phyloP scores from a whole-genome alignment of 164 flowering plant species.

The Tetracentron sinense region DNA sequence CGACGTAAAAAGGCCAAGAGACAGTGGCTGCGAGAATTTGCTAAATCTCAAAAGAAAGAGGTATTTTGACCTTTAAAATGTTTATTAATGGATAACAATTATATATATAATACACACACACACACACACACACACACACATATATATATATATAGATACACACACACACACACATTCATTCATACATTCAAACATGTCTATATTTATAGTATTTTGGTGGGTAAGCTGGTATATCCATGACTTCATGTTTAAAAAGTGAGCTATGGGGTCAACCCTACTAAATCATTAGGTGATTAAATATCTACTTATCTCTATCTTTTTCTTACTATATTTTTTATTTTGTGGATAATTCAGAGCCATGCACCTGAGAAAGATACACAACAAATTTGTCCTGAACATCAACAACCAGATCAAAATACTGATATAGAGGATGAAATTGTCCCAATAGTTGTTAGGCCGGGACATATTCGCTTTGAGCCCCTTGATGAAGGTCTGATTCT shows the following conservation, averaged over 20 bases:
- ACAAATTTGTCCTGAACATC: slow-evolving; percentile 17
- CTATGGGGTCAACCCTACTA: neutral
- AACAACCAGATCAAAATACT: slow-evolving; percentile 27
- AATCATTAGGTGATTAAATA: neutral
- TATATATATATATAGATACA: too few relatives aligned
- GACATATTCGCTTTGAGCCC: slow-evolving; percentile 87
- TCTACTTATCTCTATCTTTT: neutral
- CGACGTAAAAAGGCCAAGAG: slow-evolving; percentile 82
- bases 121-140: too few relatives aligned
- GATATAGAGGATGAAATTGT: slow-evolving; percentile 52
- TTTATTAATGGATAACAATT: neutral
- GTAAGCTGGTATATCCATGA: neutral
- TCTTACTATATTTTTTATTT: neutral
- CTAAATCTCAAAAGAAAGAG: slow-evolving; percentile 39
- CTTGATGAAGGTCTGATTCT: slow-evolving; percentile 41
- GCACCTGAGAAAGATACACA: slow-evolving; percentile 12
- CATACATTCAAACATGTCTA: neutral
- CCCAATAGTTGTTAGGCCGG: slow-evolving; percentile 79
- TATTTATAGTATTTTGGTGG: neutral
- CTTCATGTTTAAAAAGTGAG: too few relatives aligned
- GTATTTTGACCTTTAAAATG: slow-evolving; percentile 21
- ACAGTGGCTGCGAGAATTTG: slow-evolving; percentile 53
- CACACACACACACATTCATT: too few relatives aligned
- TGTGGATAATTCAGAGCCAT: slow-evolving; percentile 36
- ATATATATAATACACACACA: too few relatives aligned